Base-by-base conservation (phyloP, 495 filamentous ascomycete species). In the Penicillium goetzii region DNA sequence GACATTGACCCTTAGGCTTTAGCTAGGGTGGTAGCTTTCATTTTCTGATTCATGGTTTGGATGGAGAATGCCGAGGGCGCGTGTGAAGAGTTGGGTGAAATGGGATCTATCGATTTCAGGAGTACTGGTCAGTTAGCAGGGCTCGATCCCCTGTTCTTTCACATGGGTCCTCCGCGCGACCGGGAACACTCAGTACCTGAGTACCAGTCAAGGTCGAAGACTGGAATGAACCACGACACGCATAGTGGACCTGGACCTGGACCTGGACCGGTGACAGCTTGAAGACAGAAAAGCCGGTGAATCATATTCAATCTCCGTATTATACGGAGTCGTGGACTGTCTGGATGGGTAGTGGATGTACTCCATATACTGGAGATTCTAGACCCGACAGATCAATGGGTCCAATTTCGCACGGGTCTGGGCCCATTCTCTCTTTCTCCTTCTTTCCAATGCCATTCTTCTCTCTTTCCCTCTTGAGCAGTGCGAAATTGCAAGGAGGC, bases 321-420 rank as follows among this genome's bases (percentile, higher is more conserved):
- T 23, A 25, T 47, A 47, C 19, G n/a, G 41, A 21, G 40, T 21
- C 10, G 0, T 41, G 17, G 15, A 17, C 36, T 40, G 4, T 4
- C n/a, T 17, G 38, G 38, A 4, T n/a, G 14, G 0, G 2, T 4
- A 17, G 38, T 40, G 38, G 38, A 40, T 40, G 38, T 40, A 17
- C 38, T 47, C 36, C 36, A 40, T 40, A 40, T 40, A 17, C 43
- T 25, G 9, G 25, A 41, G 14, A 67, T 69, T 75, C 71, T 68
- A 75, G 71, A 62, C 69, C 61, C 56, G 41, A 63, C 28, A 64
- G 65, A 66, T 69, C 64, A 68, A 61, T 66, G 56, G 55, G 38
- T 25, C 61, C 62, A 72, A 71, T 71, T 72, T 73, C 60, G 65
- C 67, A 43, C 25, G 30, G 56, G 63, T 58, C 65, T 68, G 54